Evolutionary conservation across 2,329 filamentous ascomycete species (phyloP), one percentile per base, ranked within the genome.

Genomic region (Sclerotinia trifoliorum): DNA sequence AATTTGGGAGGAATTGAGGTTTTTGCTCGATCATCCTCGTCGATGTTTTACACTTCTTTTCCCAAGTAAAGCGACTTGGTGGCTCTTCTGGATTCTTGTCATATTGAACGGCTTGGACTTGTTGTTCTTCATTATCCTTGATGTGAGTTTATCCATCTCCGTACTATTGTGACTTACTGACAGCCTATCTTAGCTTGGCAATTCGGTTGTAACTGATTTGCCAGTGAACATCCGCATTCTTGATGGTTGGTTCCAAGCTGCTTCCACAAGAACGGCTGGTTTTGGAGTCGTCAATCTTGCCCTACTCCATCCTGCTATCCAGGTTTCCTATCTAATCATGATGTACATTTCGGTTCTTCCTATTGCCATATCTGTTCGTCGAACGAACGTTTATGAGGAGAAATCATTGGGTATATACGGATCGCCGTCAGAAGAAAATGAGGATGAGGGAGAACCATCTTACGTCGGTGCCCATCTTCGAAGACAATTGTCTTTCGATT

Each of bases 311-410:
- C 94, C 95, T 1, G 95, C 91, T 3, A 92, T 97, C 68, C 94
- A 97, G 75, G 93, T 96, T 19, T 92, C 93, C 32, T 98, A 97
- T 80, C 83, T 98, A 79, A 89, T 98, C 79, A 98, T 98, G 95
- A 98, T 98, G 95, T 98, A 98, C 79, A 97, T 98, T 71, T 97
- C 94, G 68, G 92, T 97, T 69, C 96, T 97, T 74, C 94, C 94
- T 6, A 96, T 98, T 74, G 94, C 95, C 77, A 98, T 98, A 75
- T 95, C 92, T 8, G 91, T 98, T 74, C 93, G 94, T 65, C 85
- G 92, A 72, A 97, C 94, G 69, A 98, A 98, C 77, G 94, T 97
- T 2, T 98, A 98, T 81, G 94, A 97, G 79, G 94, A 98, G 77
- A 92, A 90, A 72, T 92, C 89, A 0, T 85, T 95, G 0, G 92